Conservation (phyloP, 2,329 filamentous ascomycete species). For the Emergomyces orientalis region DNA sequence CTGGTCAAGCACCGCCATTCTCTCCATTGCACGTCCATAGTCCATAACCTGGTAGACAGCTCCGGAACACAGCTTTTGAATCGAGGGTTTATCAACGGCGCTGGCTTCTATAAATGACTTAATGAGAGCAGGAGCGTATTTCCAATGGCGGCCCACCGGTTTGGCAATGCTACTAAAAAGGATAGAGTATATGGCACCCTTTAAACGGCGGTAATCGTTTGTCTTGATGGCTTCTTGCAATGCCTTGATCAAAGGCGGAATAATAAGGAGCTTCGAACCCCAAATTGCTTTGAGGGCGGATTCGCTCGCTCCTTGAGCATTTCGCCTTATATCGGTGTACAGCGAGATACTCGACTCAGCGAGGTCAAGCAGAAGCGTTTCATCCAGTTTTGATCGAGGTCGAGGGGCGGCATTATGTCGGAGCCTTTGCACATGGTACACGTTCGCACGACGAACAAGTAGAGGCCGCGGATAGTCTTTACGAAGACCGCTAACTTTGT, state of each 20-base stretch:
- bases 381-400: slow-evolving; percentile 83
- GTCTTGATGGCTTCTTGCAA: slow-evolving; percentile 69
- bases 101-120: slow-evolving; percentile 82
- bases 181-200: slow-evolving; percentile 85
- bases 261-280: slow-evolving; percentile 77
- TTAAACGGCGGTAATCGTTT: slow-evolving; percentile 82
- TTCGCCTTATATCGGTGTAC: slow-evolving; percentile 92
- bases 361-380: slow-evolving; percentile 71
- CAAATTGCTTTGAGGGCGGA: slow-evolving; percentile 87
- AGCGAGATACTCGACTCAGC: slow-evolving; percentile 81
- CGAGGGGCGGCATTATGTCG: slow-evolving; percentile 86
- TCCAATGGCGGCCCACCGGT: slow-evolving; percentile 85
- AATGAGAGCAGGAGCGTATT: slow-evolving; percentile 84
- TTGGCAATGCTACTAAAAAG: slow-evolving; percentile 81
- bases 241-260: slow-evolving; percentile 72
- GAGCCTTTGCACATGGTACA: slow-evolving; percentile 88
- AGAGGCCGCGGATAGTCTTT: slow-evolving; percentile 89
- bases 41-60: slow-evolving; percentile 82
- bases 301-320: slow-evolving; percentile 84
- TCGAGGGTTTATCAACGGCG: slow-evolving; percentile 84
- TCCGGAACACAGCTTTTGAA: slow-evolving; percentile 76
- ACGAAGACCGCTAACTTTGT: slow-evolving; percentile 85
- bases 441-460: slow-evolving; percentile 84
- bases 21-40: slow-evolving; percentile 79
- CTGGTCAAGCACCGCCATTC: slow-evolving; percentile 72